Conservation (phyloP, 179 eudicot species). For the Nepenthes alata region DNA sequence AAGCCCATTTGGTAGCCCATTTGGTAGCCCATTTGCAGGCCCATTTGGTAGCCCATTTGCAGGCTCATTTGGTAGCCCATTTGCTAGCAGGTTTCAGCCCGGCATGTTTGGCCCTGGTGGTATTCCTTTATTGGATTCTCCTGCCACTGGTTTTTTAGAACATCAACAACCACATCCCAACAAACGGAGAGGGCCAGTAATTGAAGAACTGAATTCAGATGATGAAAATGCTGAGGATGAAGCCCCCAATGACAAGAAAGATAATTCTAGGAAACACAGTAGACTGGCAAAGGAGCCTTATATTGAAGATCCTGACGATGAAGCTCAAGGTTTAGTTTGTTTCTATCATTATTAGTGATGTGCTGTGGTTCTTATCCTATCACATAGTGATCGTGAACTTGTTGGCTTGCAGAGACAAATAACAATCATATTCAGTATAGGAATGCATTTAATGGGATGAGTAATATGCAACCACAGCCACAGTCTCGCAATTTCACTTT, state of each 20-base stretch:
- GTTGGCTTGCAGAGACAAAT: slow-evolving; percentile 38
- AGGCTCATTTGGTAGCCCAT: slow-evolving; percentile 19
- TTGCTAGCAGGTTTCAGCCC: slow-evolving; percentile 37
- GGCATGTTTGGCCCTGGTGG: slow-evolving; percentile 40
- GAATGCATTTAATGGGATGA: slow-evolving; percentile 29
- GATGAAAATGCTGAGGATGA: slow-evolving; percentile 48
- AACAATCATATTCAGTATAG: slow-evolving; percentile 31
- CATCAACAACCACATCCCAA: slow-evolving; percentile 36
- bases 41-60: slow-evolving; percentile 43
- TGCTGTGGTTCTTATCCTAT: neutral
- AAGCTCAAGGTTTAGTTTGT: slow-evolving; percentile 32
- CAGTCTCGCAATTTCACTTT: slow-evolving; percentile 53
- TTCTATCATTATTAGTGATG: neutral
- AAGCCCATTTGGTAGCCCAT: slow-evolving; percentile 20
- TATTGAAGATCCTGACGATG: slow-evolving; percentile 62
- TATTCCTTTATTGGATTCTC: slow-evolving; percentile 29
- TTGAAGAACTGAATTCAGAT: slow-evolving; percentile 80
- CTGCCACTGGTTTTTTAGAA: slow-evolving; percentile 41
- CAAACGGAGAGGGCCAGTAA: slow-evolving; percentile 65
- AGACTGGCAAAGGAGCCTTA: slow-evolving; percentile 40
- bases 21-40: slow-evolving; percentile 38
- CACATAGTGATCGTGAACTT: neutral
- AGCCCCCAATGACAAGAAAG: slow-evolving; percentile 21
- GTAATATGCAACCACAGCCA: slow-evolving; percentile 26
- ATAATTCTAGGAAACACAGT: slow-evolving; percentile 55